Evolutionary conservation across 768 basidiomycete species (phyloP).

Genomic region (Lentinula aciculospora): DNA sequence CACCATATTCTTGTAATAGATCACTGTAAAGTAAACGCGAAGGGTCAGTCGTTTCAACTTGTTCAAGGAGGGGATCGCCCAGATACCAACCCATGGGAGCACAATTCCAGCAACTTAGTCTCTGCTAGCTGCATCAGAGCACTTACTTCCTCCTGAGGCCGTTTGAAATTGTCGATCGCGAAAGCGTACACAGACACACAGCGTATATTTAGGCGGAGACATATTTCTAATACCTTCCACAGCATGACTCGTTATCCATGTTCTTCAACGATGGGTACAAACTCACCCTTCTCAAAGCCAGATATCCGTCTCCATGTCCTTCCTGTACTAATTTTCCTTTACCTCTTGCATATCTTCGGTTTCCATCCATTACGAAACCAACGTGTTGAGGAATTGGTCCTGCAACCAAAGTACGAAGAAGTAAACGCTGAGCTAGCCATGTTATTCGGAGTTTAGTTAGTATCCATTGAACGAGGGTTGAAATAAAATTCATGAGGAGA

Average conservation of each 20-base stretch:
- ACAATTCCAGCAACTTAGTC: constrained; percentile 71
- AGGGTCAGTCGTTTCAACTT: background rate
- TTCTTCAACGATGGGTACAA: background rate
- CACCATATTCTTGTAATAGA: constrained; percentile 74
- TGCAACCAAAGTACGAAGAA: constrained; percentile 64
- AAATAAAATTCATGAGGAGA: background rate
- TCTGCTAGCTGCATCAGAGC: constrained; percentile 84
- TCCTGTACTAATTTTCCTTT: constrained; percentile 59
- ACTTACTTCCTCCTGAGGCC: constrained; percentile 80
- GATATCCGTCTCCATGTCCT: constrained; percentile 84
- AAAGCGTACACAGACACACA: constrained; percentile 98
- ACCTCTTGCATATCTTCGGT: constrained; percentile 80
- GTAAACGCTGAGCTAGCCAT: constrained; percentile 29
- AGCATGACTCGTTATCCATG: background rate
- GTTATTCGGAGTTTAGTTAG: background rate
- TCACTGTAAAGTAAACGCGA: constrained; percentile 40
- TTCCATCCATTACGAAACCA: constrained; percentile 97
- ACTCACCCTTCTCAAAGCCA: constrained; percentile 71
- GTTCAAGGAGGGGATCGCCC: background rate
- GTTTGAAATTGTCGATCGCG: constrained; percentile 94
- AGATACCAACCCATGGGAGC: constrained; percentile 65
- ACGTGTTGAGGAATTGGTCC: constrained; percentile 89
- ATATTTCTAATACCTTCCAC: constrained; percentile 75
- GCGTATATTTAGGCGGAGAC: constrained; percentile 69
- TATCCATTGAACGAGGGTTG: background rate